Base-by-base conservation (phyloP, 805 yeast genomes). In the Naumovozyma dairenensis region DNA sequence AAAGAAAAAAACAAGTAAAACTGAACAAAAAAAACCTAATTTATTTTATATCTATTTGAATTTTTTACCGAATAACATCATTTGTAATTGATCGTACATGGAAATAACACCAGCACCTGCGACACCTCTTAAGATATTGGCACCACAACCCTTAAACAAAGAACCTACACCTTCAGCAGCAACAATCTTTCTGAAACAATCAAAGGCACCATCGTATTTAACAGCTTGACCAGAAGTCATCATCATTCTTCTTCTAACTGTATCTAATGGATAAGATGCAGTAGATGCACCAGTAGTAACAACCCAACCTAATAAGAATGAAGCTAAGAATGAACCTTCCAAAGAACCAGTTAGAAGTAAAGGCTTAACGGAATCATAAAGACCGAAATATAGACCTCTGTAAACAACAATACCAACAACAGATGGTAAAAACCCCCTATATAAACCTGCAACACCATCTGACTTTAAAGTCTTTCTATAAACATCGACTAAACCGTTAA, bases 31-130 rank as follows among this genome's bases (percentile, higher is more conserved):
- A 10, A 16, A 28, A 12, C 17, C 20, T 20, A 27, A 16, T n/a
- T n/a, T n/a, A n/a, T n/a, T n/a, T n/a, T n/a, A n/a, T 7, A 12
- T 24, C 26, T 69, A 73, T 71, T 78, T 69, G 78, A 84, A 86
- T 72, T 85, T 84, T 84, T 86, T 85, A 71, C 96, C 96, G 70
- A 86, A 85, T 58, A 87, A 40, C 77, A 86, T 78, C 71, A 86
- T 69, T 74, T 86, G 96, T 67, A 86, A 74, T 74, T 86, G 94
- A 71, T 87, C 96, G 76, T 87, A 86, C 77, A 87, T 62, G 74
- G 96, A 86, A 69, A 86, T 84, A 60, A 87, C 96, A 83, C 95
- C 95, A 64, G 96, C 96, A 79, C 95, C 94, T 69, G 96, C 96
- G 65, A 86, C 95, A 84, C 96, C 96, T 81, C 96, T 86, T 71